A percentile compares a stretch with the other conserved stretches of the same genome.
Conservation (phyloP, 2,329 filamentous ascomycete genomes). For the Myriosclerotinia scirpicola region DNA sequence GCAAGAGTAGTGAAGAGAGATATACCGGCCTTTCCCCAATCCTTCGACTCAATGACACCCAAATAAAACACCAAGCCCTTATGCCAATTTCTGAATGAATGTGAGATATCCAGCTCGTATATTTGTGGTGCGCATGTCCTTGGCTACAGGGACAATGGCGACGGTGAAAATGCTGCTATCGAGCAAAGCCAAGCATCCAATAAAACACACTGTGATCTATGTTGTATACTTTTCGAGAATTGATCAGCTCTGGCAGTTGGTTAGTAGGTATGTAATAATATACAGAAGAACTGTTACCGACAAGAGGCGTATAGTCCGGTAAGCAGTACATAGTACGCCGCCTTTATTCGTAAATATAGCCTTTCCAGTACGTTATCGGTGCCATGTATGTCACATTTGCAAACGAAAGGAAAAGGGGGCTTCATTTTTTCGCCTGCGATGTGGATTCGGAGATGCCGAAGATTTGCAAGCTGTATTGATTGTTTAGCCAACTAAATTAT, state of each 20-base stretch:
- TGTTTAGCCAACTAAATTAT: neutral
- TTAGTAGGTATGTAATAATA: neutral
- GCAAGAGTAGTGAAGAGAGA: conserved; percentile 39
- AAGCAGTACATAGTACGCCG: neutral
- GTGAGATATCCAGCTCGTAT: conserved; percentile 34
- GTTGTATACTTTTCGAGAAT: conserved; percentile 33
- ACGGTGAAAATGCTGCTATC: conserved; percentile 45
- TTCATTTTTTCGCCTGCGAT: neutral
- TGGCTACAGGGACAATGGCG: conserved; percentile 40
- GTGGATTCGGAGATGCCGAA: too few relatives aligned
- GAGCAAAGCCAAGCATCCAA: conserved; percentile 44
- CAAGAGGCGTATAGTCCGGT: conserved; percentile 9
- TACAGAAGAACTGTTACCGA: conserved; percentile 6
- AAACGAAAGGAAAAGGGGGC: neutral
- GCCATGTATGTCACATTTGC: neutral
- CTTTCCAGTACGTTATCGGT: neutral
- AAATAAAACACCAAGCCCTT: conserved; percentile 40
- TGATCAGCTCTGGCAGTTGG: conserved; percentile 24
- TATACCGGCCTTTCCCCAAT: conserved; percentile 44
- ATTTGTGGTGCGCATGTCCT: conserved; percentile 37
- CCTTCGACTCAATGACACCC: conserved; percentile 40
- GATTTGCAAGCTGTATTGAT: neutral
- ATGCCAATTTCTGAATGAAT: conserved; percentile 38
- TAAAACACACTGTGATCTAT: conserved; percentile 44
- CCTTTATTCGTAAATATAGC: too few relatives aligned